phyloP scores from a whole-genome alignment of 1,139 yeast species.

The Taphrina sp. region DNA sequence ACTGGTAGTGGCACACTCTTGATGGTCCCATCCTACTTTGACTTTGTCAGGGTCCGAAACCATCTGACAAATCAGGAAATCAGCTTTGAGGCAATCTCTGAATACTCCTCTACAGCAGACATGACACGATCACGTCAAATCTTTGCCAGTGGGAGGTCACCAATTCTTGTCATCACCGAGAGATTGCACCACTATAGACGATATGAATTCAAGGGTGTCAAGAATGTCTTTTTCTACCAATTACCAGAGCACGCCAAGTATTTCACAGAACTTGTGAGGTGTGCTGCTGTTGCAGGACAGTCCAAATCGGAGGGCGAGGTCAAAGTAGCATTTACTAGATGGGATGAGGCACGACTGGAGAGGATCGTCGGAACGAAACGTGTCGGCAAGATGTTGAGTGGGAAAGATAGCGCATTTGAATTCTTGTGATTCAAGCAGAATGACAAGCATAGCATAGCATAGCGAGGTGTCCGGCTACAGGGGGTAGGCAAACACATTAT shows the following conservation, averaged over 20 bases:
- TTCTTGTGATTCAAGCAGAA: conserved; percentile 34
- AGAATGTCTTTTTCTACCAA: conserved; percentile 75
- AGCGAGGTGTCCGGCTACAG: neutral
- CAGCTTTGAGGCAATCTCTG: conserved; percentile 68
- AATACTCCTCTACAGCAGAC: conserved; percentile 71
- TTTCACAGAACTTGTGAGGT: conserved; percentile 69
- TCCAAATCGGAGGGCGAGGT: conserved; percentile 50
- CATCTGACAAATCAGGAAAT: conserved; percentile 51
- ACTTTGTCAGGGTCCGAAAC: conserved; percentile 74
- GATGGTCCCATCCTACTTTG: conserved; percentile 82
- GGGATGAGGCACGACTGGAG: conserved; percentile 79
- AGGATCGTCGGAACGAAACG: conserved; percentile 80
- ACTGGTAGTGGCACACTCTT: conserved; percentile 64
- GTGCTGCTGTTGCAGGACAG: conserved; percentile 45
- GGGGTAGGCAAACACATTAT: neutral
- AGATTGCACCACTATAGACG: conserved; percentile 90
- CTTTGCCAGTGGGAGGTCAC: conserved; percentile 63
- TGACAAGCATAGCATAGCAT: neutral
- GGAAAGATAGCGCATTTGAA: conserved; percentile 39
- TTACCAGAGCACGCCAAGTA: conserved; percentile 82
- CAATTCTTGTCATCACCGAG: conserved; percentile 80
- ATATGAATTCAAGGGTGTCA: conserved; percentile 81
- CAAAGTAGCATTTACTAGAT: conserved; percentile 66
- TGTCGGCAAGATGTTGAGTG: conserved; percentile 46
- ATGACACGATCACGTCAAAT: conserved; percentile 67